These are phyloP conservation scores for Pochonia chlamydosporia DNA, from an alignment of 2,329 filamentous ascomycete species.

Conservation along the genomic window DNA sequence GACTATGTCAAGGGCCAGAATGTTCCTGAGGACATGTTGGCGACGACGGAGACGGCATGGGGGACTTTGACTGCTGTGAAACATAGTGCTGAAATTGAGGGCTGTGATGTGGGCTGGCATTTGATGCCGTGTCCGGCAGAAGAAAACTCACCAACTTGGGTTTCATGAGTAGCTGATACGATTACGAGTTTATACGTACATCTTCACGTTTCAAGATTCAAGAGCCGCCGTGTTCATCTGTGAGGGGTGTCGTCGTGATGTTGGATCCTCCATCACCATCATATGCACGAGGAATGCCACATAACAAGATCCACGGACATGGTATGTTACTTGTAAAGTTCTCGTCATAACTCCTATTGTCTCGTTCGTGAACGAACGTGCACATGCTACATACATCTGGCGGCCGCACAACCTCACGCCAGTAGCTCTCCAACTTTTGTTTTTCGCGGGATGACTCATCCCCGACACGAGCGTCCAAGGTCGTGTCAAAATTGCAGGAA, in stretches of 20 bases:
- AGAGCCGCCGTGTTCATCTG: no score
- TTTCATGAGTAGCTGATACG: no score
- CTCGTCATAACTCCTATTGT: slow-evolving; percentile 1
- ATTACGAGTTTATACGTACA: no score
- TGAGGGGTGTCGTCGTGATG: no score
- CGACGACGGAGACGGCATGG: slow-evolving; percentile 37
- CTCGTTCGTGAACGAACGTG: background rate
- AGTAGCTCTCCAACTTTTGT: background rate
- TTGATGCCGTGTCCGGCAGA: slow-evolving; percentile 32
- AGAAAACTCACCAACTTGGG: slow-evolving; percentile 33
- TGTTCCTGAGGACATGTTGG: slow-evolving; percentile 26
- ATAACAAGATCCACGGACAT: no score
- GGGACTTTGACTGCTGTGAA: slow-evolving; percentile 40
- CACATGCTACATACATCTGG: slow-evolving; percentile 4
- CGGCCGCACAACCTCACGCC: background rate
- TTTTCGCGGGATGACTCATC: background rate
- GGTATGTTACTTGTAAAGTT: slow-evolving; percentile 36
- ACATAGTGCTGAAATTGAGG: slow-evolving; percentile 42
- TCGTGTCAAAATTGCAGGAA: slow-evolving; percentile 2
- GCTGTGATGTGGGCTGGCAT: slow-evolving; percentile 40
- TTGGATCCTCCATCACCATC: no score
- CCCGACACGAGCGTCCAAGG: background rate
- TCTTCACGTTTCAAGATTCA: no score
- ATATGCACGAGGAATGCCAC: no score
- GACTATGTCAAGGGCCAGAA: background rate